A percentile compares a stretch with the other conserved stretches of the same genome.
Evolutionary conservation across 2,329 filamentous ascomycete species (phyloP).

Genomic region (Cercospora sojina): DNA sequence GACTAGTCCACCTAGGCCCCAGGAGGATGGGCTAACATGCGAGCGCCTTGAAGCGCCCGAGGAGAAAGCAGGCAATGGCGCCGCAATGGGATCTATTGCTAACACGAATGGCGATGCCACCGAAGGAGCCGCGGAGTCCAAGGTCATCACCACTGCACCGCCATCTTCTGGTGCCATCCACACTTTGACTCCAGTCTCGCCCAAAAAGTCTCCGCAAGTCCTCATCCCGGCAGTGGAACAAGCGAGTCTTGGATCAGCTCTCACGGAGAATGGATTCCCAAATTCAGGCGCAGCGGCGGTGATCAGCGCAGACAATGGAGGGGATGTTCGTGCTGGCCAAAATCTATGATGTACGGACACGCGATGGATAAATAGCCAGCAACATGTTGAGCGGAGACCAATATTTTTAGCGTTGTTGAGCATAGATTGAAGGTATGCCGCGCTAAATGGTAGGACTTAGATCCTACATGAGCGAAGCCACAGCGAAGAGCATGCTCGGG

Average conservation of each 20-base stretch:
- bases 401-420: background rate
- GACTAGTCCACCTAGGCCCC: slow-evolving; percentile 22
- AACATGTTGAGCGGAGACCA: background rate
- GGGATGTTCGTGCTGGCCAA: background rate
- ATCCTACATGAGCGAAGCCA: background rate
- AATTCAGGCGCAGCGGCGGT: background rate
- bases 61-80: background rate
- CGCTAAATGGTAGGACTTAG: background rate
- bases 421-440: background rate
- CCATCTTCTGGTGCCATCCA: slow-evolving; percentile 9
- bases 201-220: slow-evolving; percentile 15
- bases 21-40: slow-evolving; percentile 6
- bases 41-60: background rate
- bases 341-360: background rate
- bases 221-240: slow-evolving; percentile 8
- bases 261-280: background rate
- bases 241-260: slow-evolving; percentile 1
- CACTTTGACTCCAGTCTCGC: slow-evolving; percentile 13
- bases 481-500: background rate
- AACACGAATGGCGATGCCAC: slow-evolving; percentile 1
- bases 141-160: background rate
- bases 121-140: background rate
- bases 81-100: background rate
- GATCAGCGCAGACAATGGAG: background rate
- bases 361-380: background rate